Conservation (phyloP, 2,329 filamentous ascomycete genomes). For the Xylariomycetidae sp. region DNA sequence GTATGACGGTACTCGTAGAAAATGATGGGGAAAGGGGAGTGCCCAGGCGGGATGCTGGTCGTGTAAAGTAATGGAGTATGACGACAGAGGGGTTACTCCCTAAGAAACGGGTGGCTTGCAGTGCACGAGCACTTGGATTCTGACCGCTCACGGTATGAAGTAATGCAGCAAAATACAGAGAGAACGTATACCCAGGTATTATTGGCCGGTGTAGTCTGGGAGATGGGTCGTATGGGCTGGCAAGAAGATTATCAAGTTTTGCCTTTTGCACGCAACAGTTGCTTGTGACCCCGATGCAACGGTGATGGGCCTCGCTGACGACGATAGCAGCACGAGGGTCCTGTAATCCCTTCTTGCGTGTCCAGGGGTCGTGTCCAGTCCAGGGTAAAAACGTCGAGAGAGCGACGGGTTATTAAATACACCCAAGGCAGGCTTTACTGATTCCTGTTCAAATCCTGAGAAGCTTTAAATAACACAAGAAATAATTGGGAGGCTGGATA, state of each 20-base stretch:
- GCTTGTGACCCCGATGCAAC: conserved; percentile 12
- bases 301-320: conserved; percentile 7
- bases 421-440: background rate
- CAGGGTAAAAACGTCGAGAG: background rate
- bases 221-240: background rate
- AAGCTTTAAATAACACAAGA: background rate
- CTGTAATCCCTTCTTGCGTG: conserved; percentile 2
- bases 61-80: conserved; percentile 10
- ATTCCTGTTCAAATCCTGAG: background rate
- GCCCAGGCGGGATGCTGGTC: conserved; percentile 4
- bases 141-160: too few species aligned
- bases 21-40: background rate
- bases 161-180: background rate
- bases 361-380: background rate
- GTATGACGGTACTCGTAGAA: background rate
- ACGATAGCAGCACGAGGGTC: conserved; percentile 5
- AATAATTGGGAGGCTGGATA: background rate
- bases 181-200: background rate
- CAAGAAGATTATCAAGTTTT: background rate
- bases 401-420: too few species aligned
- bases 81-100: conserved; percentile 13
- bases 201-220: background rate
- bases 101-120: conserved; percentile 2
- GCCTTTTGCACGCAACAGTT: conserved; percentile 3
- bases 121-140: too few species aligned